Conservation (phyloP, 257 asterid species). For the Solanum appendiculatum region DNA sequence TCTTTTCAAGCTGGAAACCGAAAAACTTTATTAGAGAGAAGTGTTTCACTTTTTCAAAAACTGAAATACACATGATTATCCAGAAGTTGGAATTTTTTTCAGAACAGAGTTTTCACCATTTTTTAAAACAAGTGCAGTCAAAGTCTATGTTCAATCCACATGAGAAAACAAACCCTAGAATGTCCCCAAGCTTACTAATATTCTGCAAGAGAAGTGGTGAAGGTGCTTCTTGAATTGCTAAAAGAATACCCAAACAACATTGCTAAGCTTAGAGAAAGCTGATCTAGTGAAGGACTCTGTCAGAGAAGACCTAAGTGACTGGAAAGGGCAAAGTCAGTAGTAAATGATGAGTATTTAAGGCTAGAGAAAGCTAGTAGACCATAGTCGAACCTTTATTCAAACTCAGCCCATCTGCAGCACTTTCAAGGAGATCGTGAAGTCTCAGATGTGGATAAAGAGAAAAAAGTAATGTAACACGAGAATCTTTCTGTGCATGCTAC, state of each 20-base stretch:
- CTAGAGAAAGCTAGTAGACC: not conserved
- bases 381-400: not conserved
- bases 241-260: not conserved
- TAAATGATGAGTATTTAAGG: not conserved
- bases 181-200: not conserved
- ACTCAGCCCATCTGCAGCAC: not conserved
- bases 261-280: not conserved
- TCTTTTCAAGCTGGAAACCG: not conserved
- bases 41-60: not conserved
- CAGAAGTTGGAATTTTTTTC: not conserved
- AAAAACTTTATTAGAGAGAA: not conserved
- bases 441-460: not conserved
- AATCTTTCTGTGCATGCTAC: not conserved
- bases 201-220: not conserved
- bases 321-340: not conserved
- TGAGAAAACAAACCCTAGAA: not conserved
- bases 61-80: not conserved
- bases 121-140: not conserved
- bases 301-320: not conserved
- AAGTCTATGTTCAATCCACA: not conserved
- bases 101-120: not conserved
- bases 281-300: not conserved
- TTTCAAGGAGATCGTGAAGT: not conserved
- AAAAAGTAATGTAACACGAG: not conserved
- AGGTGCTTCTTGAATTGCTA: not conserved